Evolutionary conservation across 2,329 filamentous ascomycete genomes (phyloP).

Genomic region (Gaeumannomyces sp.): DNA sequence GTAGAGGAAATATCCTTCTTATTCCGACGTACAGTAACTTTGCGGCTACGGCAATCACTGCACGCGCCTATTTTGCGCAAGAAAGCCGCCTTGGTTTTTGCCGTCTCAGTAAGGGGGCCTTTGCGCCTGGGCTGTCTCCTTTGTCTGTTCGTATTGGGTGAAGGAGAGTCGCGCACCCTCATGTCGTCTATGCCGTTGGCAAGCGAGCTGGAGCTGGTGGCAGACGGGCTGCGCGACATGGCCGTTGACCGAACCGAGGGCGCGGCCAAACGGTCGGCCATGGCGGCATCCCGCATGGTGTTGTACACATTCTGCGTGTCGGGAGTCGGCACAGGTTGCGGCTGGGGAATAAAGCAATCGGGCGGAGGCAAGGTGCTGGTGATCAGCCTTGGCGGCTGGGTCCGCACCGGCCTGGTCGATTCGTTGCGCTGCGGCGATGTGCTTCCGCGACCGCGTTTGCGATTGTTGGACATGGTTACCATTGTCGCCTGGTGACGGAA

Average conservation of each 20-base stretch:
- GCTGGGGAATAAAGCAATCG: not conserved
- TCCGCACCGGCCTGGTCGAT: not conserved
- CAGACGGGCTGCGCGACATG: slow-evolving; percentile 3
- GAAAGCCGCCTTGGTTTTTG: slow-evolving; percentile 4
- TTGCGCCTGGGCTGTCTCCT: not conserved
- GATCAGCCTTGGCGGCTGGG: not conserved
- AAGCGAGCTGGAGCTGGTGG: slow-evolving; percentile 1
- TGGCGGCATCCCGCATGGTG: not conserved
- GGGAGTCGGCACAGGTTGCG: not conserved
- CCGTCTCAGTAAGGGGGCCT: not conserved
- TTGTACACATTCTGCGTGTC: not conserved
- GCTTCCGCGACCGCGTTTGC: not conserved
- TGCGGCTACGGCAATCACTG: slow-evolving; percentile 16
- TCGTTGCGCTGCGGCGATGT: not conserved
- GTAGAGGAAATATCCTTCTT: not conserved
- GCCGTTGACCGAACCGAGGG: not conserved
- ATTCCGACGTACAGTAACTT: slow-evolving; percentile 16
- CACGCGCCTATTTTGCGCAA: slow-evolving; percentile 13
- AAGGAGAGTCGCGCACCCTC: not conserved
- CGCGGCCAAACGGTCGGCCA: not conserved
- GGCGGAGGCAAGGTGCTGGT: not conserved
- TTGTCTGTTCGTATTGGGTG: not conserved
- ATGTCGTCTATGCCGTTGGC: not conserved
- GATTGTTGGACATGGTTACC: not conserved
- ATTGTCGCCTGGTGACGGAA: not conserved